Evolutionary conservation across 2,329 filamentous ascomycete species (phyloP).

Genomic region (Colletotrichum tanaceti): DNA sequence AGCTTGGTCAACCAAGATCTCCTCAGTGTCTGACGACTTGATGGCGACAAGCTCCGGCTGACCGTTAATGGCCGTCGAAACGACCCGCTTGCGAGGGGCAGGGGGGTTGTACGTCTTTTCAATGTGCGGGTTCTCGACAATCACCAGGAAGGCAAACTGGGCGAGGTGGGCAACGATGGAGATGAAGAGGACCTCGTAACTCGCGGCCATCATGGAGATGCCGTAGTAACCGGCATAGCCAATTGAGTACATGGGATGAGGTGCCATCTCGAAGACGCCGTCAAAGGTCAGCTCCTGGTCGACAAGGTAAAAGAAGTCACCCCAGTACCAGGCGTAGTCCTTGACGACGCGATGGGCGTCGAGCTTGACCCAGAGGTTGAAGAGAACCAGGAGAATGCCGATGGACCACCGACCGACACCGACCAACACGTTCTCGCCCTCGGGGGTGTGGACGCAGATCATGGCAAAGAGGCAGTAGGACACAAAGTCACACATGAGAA

Average conservation of each 20-base stretch:
- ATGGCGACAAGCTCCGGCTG: slow-evolving; percentile 33
- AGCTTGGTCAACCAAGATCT: slow-evolving; percentile 40
- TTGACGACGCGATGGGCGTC: slow-evolving; percentile 98
- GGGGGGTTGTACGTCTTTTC: slow-evolving; percentile 97
- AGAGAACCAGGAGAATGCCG: slow-evolving; percentile 83
- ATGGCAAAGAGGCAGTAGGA: slow-evolving; percentile 97
- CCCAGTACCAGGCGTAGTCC: slow-evolving; percentile 99
- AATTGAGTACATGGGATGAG: slow-evolving; percentile 98
- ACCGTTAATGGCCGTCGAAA: slow-evolving; percentile 48
- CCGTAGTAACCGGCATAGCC: slow-evolving; percentile 98
- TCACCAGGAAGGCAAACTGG: slow-evolving; percentile 90
- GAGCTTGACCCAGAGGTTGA: slow-evolving; percentile 98
- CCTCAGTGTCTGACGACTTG: slow-evolving; percentile 36
- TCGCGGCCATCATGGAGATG: slow-evolving; percentile 97
- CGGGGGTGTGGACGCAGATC: slow-evolving; percentile 82
- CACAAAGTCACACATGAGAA: slow-evolving; percentile 98
- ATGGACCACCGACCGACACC: slow-evolving; percentile 80
- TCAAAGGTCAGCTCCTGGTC: slow-evolving; percentile 98
- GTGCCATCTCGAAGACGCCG: slow-evolving; percentile 98
- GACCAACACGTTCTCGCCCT: slow-evolving; percentile 76
- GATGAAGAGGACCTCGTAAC: slow-evolving; percentile 97
- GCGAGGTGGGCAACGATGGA: slow-evolving; percentile 94
- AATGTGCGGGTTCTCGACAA: slow-evolving; percentile 97
- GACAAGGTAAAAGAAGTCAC: slow-evolving; percentile 98
- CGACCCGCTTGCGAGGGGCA: slow-evolving; percentile 72